Evolutionary conservation across 1,284 basidiomycete genomes (phyloP).

Genomic region (Ceratobasidium sp.): DNA sequence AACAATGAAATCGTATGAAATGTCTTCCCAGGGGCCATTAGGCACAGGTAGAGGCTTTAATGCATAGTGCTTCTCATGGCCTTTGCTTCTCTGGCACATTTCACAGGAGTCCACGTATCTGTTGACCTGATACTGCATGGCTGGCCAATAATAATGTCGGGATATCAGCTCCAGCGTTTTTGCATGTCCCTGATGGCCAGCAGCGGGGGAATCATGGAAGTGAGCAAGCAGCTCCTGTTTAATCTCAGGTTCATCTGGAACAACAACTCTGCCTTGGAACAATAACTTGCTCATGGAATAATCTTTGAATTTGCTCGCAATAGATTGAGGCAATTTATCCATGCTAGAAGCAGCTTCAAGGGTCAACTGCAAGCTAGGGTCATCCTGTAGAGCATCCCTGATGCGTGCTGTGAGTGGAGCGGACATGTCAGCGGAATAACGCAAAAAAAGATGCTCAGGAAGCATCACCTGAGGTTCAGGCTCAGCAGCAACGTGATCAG

Average conservation of each 20-base stretch:
- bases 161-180: constrained; percentile 44
- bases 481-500: constrained; percentile 29
- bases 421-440: neutral
- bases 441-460: neutral
- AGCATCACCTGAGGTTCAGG: neutral
- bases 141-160: constrained; percentile 21
- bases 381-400: neutral
- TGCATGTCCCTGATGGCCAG: constrained; percentile 47
- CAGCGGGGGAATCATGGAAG: constrained; percentile 23
- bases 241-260: constrained; percentile 15
- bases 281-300: neutral
- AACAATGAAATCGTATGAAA: constrained; percentile 42
- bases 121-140: constrained; percentile 13
- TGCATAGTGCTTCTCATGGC: constrained; percentile 21
- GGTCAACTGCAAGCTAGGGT: neutral
- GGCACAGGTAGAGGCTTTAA: constrained; percentile 43
- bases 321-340: neutral
- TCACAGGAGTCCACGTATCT: constrained; percentile 15
- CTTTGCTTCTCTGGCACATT: constrained; percentile 40
- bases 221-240: constrained; percentile 7
- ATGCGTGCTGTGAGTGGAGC: neutral
- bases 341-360: neutral
- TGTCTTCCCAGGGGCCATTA: constrained; percentile 40
- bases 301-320: neutral
- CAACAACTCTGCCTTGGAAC: constrained; percentile 19